Evolutionary conservation across 2,329 filamentous ascomycete species (phyloP), one percentile per base, ranked within the genome.

Genomic region (Didymella pinodella): DNA sequence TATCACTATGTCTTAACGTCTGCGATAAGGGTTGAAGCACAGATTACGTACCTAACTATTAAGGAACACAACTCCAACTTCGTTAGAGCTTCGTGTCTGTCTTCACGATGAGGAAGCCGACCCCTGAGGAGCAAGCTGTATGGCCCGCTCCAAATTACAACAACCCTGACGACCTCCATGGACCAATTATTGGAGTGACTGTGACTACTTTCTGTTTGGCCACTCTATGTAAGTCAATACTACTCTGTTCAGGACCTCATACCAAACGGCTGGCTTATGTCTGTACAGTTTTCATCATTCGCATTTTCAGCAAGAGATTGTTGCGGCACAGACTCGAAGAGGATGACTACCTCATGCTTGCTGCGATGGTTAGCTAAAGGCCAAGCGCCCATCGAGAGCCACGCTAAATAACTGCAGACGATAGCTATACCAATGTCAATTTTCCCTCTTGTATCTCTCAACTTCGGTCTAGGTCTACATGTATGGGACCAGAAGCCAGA

Each of bases 141-240:
- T 74, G 71, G 71, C 70, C 70, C 2, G 40, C 49, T 40, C 66
- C 71, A 26, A 74, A 74, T 41, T 72, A 63, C 25, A 59, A 55
- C 7, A 59, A 71, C 31, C 70, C 71, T 10, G 64, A 69, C 22
- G 64, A 61, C 31, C 62, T 66, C 11, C 56, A 59, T 7, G 28
- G 51, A 11, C 51, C 69, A 6, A 46, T 74, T 2, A 54, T 70
- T 26, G 69, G 61, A 2, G 34, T 67, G 7, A 66, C 65, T 16
- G 57, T 59, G 14, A 57, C 68, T 14, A 62, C 59, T 3, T 61
- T 68, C 31, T 18, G 51, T 14, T 45, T 72, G 3, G 64, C 65
- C n/a, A 32, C 69, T 26, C 44, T 68, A 28, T 65, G 62, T 65
- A 22, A 62, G 62, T 65, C 1, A 14, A 16, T 12, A 10, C 3